Percentiles rank a stretch among this genome's conserved stretches.
Conservation (phyloP, 2,329 filamentous ascomycete genomes). For the Juglanconis sp. region DNA sequence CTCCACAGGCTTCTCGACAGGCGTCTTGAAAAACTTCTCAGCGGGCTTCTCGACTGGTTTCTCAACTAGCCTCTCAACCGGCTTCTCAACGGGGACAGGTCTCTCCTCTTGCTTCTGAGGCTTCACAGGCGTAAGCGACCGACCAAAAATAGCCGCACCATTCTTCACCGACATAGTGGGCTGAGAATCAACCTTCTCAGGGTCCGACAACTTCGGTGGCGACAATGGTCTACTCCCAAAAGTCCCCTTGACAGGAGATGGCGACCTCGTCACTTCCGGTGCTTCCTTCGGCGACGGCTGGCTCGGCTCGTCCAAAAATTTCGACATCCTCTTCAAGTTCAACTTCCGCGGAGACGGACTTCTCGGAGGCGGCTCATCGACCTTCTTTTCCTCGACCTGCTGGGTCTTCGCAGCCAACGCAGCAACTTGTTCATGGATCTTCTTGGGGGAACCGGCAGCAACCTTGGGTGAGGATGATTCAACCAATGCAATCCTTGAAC, state of each 20-base stretch:
- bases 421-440: constrained; percentile 31
- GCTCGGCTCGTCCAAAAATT: constrained; percentile 49
- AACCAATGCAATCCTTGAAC: constrained; percentile 24
- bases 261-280: constrained; percentile 24
- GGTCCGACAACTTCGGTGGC: constrained; percentile 22
- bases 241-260: constrained; percentile 33
- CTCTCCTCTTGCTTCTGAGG: constrained; percentile 13
- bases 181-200: constrained; percentile 27
- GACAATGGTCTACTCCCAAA: constrained; percentile 13
- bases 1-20: constrained; percentile 13
- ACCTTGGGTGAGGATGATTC: constrained; percentile 24
- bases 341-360: constrained; percentile 52
- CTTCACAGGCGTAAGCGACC: constrained; percentile 21
- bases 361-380: constrained; percentile 37
- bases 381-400: constrained; percentile 25
- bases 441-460: constrained; percentile 27
- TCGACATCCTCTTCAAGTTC: constrained; percentile 57
- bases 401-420: constrained; percentile 25
- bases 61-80: constrained; percentile 19
- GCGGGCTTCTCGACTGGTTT: constrained; percentile 20
- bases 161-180: constrained; percentile 36
- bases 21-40: constrained; percentile 19
- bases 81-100: constrained; percentile 16
- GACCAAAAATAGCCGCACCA: constrained; percentile 32
- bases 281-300: constrained; percentile 27